phyloP scores from a whole-genome alignment of 2,329 filamentous ascomycete genomes.

The Colletotrichum scovillei region DNA sequence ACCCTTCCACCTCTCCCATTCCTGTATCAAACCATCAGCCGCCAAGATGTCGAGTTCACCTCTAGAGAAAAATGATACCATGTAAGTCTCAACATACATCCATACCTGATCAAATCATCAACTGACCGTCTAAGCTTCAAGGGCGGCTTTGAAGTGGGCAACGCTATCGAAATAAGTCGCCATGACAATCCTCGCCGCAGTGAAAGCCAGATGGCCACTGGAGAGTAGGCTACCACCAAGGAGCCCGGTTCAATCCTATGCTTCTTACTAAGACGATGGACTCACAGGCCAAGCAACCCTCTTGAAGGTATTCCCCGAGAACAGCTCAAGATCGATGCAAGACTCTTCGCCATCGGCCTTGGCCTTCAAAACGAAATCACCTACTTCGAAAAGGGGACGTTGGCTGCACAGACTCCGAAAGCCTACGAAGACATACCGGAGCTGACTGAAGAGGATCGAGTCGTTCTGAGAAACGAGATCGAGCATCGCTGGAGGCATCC shows the following conservation, averaged over 20 bases:
- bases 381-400: constrained; percentile 52
- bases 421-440: constrained; percentile 59
- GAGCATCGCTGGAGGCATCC: constrained; percentile 63
- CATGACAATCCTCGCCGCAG: background rate
- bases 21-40: no score
- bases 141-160: background rate
- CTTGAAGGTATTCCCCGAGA: constrained; percentile 62
- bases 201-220: background rate
- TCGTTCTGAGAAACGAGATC: constrained; percentile 53
- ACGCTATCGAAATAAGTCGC: background rate
- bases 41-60: background rate
- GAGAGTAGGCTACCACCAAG: background rate
- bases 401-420: constrained; percentile 63
- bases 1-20: no score
- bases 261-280: background rate
- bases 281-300: background rate
- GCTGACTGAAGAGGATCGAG: constrained; percentile 55
- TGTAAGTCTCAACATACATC: background rate
- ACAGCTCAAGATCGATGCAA: constrained; percentile 63
- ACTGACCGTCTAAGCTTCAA: background rate
- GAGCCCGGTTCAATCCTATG: background rate
- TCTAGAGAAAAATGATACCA: background rate
- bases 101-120: background rate
- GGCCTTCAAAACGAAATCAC: constrained; percentile 57
- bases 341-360: constrained; percentile 59